These are phyloP conservation scores for Xylaria venustula DNA, from an alignment of 495 filamentous ascomycete species.

Conservation along the genomic window DNA sequence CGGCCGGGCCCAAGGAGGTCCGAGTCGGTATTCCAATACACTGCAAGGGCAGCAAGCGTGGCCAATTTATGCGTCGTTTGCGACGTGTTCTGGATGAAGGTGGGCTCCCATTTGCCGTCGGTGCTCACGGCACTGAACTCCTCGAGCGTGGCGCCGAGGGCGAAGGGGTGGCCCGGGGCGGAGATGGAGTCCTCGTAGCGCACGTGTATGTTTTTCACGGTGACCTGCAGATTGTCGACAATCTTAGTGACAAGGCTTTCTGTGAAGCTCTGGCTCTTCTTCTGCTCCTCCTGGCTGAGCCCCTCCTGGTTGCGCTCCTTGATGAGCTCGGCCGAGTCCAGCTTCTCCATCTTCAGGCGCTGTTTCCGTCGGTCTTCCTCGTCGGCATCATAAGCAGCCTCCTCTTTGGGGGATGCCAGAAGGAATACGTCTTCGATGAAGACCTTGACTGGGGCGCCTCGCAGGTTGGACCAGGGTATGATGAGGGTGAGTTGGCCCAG, in stretches of 20 bases:
- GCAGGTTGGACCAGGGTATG: conserved; percentile 94
- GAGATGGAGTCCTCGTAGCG: conserved; percentile 98
- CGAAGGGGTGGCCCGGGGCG: conserved; percentile 91
- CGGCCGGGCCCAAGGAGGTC: conserved; percentile 75
- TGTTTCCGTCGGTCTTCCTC: conserved; percentile 84
- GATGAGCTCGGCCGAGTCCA: conserved; percentile 90
- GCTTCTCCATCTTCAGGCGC: conserved; percentile 91
- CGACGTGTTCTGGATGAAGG: conserved; percentile 84
- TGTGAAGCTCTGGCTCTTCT: conserved; percentile 94
- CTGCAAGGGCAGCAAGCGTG: conserved; percentile 77
- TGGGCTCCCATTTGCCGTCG: conserved; percentile 87
- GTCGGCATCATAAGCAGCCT: conserved; percentile 86
- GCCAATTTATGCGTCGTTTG: conserved; percentile 88
- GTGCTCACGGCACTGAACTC: conserved; percentile 97
- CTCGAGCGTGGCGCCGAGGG: conserved; percentile 83
- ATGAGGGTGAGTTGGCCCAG: conserved; percentile 84
- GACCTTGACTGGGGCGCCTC: conserved; percentile 89
- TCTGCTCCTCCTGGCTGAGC: conserved; percentile 89
- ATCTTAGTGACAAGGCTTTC: conserved; percentile 92
- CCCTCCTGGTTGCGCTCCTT: conserved; percentile 91
- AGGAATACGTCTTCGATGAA: conserved; percentile 96
- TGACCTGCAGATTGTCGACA: conserved; percentile 95
- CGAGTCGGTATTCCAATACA: conserved; percentile 98
- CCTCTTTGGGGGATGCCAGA: conserved; percentile 89
- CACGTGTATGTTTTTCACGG: conserved; percentile 95